Base-by-base conservation (phyloP, 306 rosid species). In the Arachis stenosperma region DNA sequence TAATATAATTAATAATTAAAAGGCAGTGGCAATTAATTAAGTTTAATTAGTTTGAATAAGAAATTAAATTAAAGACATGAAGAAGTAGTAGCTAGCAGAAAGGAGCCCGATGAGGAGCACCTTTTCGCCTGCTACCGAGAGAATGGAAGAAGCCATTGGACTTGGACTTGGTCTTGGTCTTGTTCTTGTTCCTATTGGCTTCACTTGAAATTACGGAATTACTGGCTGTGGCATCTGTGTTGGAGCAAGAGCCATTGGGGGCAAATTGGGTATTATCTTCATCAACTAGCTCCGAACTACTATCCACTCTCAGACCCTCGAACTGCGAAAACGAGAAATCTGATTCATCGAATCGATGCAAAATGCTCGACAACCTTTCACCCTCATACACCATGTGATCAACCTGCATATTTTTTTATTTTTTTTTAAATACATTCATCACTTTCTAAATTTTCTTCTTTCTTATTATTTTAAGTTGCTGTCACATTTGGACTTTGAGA, bases 31-130 rank as follows among this genome's bases (percentile, higher is more conserved):
- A 33, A 33, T 33, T 33, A 33, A 33, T 33, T 33, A 33, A 33
- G 37, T 51, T 51, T 13, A 22, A 3, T 51, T 51, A n/a, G 15
- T 14, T 48, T 15, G 14, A 7, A 67, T 2, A 56, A 55, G 7
- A 10, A 8, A 33, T 15, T 48, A 48, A 1, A 4, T 33, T 33
- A 33, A 33, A 33, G 37, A 33, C 4, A 33, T 33, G 37, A 33
- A 33, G 37, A 33, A 33, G 37, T 33, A 33, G 37, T 3, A 33
- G 37, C 74, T 84, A 93, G 59, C 91, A 91, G 56, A 93, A 86
- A 27, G 98, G 98, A 71, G 98, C 91, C 74, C 98, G 84, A 11
- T 91, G 98, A 51, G 98, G 98, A 60, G 98, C 98, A 51, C 98
- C 92, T 88, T 93, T 93, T 80, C 98, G 85, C 81, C 98, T 75